These are phyloP conservation scores for Paraphoma chrysanthemicola DNA, from an alignment of 2,329 filamentous ascomycete genomes.

Conservation along the genomic window DNA sequence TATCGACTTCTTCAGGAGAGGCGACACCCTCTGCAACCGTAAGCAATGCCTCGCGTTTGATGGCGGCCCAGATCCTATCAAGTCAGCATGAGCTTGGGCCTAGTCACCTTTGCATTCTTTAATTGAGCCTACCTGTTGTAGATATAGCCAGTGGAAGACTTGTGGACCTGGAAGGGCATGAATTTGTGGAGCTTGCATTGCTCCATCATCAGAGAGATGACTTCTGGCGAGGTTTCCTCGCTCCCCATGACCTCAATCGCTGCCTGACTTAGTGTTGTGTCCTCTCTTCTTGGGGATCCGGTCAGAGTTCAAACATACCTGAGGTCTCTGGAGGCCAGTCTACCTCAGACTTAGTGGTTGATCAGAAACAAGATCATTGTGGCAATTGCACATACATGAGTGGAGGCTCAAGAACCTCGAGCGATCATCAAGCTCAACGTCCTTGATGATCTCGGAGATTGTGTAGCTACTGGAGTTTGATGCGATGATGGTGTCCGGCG, in stretches of 20 bases:
- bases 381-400: neutral
- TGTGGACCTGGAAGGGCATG: neutral
- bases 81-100: neutral
- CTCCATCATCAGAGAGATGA: neutral
- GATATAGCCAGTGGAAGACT: neutral
- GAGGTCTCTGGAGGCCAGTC: neutral
- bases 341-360: neutral
- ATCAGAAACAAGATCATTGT: too few species aligned
- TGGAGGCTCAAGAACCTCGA: neutral
- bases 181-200: neutral
- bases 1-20: neutral
- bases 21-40: neutral
- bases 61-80: neutral
- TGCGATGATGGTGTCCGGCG: neutral
- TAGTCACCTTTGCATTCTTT: too few species aligned
- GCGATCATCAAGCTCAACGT: neutral
- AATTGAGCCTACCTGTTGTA: neutral
- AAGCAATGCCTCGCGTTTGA: neutral
- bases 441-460: neutral
- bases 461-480: neutral
- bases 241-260: neutral
- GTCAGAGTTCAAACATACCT: neutral
- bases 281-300: too few species aligned
- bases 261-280: neutral
- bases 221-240: neutral